Base-by-base conservation (phyloP, 768 basidiomycete genomes). In the Coprinopsis cinerea region DNA sequence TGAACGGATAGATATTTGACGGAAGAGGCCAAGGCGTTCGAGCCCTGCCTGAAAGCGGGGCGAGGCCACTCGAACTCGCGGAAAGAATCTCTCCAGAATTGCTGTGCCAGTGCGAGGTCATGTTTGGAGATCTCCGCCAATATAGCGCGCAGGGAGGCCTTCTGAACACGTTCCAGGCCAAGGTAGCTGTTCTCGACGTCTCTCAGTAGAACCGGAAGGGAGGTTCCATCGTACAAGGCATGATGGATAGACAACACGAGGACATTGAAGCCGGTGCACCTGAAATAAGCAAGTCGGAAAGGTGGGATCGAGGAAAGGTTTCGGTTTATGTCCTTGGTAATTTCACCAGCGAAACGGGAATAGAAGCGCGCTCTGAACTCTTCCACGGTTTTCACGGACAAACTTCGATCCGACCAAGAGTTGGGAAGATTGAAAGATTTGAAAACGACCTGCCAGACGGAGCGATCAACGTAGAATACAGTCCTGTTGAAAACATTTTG, bases 171-270 rank as follows among this genome's bases (percentile, higher is more conserved):
- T 35, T 47, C 9, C 20, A 43, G 22, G 1, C 55, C 59, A 11
- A 37, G 23, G 41, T 66, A 66, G 25, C 55, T 58, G 15, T 54
- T 51, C 37, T 66, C 64, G 14, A 66, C 57, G 40, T 65, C 61
- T 18, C 53, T 42, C 34, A 67, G 54, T 6, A 68, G 43, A 14
- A 57, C 48, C 2, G 64, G 66, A 36, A 68, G 62, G 11, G 64
- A 65, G 6, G 61, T 60, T 17, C 66, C 67, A 49, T 68, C 67
- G 30, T 65, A 68, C n/a, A 67, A 48, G 1, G 66, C 60, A 43
- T 68, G 67, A 39, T 68, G 67, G 18, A 68, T 64, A 13, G 67
- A 68, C 27, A 66, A 44, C 6, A 55, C 61, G 22, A 66, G 47
- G 44, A 59, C 61, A 10, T 27, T 52, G 2, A n/a, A 4, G 44